These are phyloP conservation scores for Oidiodendron maius DNA, from an alignment of 495 filamentous ascomycete species.

Conservation along the genomic window DNA sequence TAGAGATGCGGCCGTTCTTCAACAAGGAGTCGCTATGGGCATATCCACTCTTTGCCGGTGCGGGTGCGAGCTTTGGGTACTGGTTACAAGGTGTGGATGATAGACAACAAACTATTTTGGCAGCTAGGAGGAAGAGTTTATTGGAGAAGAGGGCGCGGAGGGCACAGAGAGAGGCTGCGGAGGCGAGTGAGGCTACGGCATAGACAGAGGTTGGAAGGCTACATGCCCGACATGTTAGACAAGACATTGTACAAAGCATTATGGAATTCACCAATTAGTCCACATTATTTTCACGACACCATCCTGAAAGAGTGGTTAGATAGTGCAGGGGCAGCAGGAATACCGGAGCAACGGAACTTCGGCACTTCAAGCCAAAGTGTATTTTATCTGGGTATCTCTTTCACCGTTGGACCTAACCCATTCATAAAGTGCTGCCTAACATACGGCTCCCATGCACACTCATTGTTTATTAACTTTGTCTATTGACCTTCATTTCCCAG, in stretches of 20 bases:
- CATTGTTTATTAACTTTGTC: too few species aligned
- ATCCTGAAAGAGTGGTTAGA: too few species aligned
- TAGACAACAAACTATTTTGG: conserved; percentile 67
- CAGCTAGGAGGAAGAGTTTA: conserved; percentile 67
- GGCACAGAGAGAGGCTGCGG: conserved; percentile 50
- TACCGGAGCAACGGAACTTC: too few species aligned
- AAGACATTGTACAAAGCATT: conserved; percentile 16
- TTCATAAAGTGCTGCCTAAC: too few species aligned
- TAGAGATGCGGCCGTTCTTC: conserved; percentile 96
- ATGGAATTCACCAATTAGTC: neutral
- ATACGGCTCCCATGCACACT: too few species aligned
- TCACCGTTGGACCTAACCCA: too few species aligned
- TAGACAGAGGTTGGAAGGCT: neutral
- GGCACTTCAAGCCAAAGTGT: too few species aligned
- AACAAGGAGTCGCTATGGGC: conserved; percentile 70
- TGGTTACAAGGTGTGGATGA: conserved; percentile 85
- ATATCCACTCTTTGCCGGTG: conserved; percentile 82
- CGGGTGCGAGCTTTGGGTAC: conserved; percentile 91
- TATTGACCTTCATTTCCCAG: conserved; percentile 33
- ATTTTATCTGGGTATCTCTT: too few species aligned
- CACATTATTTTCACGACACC: too few species aligned
- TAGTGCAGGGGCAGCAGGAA: too few species aligned
- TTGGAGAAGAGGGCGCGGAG: conserved; percentile 83
- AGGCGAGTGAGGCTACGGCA: conserved; percentile 1
- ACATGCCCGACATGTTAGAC: neutral